A percentile compares a stretch with the other conserved stretches of the same genome.
Conservation (phyloP, 73 alveolate species). For the Stentor coeruleus region DNA sequence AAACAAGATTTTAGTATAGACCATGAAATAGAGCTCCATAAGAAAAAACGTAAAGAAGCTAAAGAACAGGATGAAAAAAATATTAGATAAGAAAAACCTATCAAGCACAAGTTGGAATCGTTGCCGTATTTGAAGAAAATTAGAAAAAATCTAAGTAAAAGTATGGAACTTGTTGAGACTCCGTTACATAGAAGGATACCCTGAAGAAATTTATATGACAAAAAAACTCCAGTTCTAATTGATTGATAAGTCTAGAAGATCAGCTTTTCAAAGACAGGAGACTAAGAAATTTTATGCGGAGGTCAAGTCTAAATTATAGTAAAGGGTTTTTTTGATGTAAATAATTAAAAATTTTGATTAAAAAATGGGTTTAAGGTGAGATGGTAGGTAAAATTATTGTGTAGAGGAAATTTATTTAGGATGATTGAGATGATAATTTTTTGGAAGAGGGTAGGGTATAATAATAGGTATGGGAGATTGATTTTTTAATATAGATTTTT, state of each 20-base stretch:
- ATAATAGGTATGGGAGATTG: too few species aligned
- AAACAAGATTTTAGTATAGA: background rate
- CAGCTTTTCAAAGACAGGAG: background rate
- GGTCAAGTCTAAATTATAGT: background rate
- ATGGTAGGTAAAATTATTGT: too few species aligned
- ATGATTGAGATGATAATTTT: too few species aligned
- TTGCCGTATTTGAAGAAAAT: slow-evolving; percentile 14
- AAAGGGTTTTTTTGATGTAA: too few species aligned
- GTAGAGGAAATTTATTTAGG: too few species aligned
- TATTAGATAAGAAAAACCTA: background rate
- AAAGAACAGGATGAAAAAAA: background rate
- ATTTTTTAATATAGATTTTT: too few species aligned
- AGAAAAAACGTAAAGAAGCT: background rate
- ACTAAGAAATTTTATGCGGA: background rate
- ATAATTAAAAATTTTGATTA: too few species aligned
- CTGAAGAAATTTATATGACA: background rate
- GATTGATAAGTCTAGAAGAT: background rate
- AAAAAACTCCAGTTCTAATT: too few species aligned
- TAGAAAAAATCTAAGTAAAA: background rate
- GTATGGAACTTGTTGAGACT: background rate
- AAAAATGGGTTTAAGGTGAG: too few species aligned
- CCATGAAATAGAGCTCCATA: background rate
- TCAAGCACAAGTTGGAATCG: background rate
- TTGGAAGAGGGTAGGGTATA: too few species aligned
- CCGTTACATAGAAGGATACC: background rate